These are phyloP conservation scores for Fusarium equiseti DNA, from an alignment of 2,329 filamentous ascomycete genomes.

Conservation along the genomic window DNA sequence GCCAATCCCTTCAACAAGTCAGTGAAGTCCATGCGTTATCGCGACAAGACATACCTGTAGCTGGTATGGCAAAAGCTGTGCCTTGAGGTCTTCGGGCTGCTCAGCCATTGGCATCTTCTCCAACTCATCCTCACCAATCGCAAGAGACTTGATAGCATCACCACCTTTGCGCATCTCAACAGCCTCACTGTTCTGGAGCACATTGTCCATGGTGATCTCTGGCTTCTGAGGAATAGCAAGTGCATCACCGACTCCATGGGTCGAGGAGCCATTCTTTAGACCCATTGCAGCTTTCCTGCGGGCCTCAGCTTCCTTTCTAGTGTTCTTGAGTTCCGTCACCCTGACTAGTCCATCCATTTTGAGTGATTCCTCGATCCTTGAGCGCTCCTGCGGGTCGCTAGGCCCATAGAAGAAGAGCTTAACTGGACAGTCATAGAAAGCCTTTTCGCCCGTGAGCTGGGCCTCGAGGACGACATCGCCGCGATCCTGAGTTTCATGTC, in stretches of 20 bases:
- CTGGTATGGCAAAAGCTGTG: constrained; percentile 83
- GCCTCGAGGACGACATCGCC: constrained; percentile 75
- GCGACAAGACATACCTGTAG: constrained; percentile 60
- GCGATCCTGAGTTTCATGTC: constrained; percentile 60
- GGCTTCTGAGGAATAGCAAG: constrained; percentile 46
- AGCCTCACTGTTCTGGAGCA: constrained; percentile 74
- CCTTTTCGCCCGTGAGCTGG: constrained; percentile 74
- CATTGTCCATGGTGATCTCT: constrained; percentile 68
- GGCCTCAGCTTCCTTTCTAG: constrained; percentile 65
- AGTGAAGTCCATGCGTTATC: constrained; percentile 23
- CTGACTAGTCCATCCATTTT: constrained; percentile 73
- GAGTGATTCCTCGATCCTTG: constrained; percentile 70
- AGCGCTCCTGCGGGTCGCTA: constrained; percentile 63
- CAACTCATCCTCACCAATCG: constrained; percentile 76
- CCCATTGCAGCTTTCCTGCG: constrained; percentile 59
- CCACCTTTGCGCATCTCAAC: constrained; percentile 75
- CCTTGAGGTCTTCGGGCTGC: constrained; percentile 74
- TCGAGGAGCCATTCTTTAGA: constrained; percentile 55
- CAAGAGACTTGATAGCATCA: constrained; percentile 76
- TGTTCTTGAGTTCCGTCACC: constrained; percentile 67
- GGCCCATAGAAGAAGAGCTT: constrained; percentile 77
- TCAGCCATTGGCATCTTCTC: constrained; percentile 77
- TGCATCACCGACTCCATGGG: constrained; percentile 52
- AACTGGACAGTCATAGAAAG: constrained; percentile 78
- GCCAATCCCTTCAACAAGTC: constrained; percentile 71